Conservation (phyloP, 2,329 filamentous ascomycete genomes). For the Penicillium glabrum region DNA sequence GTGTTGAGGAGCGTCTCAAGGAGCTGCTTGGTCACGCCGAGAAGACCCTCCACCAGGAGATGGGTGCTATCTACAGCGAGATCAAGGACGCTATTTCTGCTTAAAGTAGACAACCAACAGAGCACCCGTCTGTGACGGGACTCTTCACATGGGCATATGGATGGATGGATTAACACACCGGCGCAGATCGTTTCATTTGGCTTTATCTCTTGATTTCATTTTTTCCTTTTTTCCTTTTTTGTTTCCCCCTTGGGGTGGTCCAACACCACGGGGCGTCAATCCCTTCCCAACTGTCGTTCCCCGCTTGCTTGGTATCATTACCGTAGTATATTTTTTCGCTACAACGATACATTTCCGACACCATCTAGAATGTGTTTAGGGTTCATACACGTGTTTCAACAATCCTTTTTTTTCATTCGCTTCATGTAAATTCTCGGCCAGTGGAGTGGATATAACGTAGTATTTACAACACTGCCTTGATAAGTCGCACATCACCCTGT, state of each 20-base stretch:
- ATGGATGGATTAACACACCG: conserved; percentile 28
- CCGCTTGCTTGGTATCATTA: conserved; percentile 23
- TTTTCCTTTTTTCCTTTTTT: background rate
- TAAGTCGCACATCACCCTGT: conserved; percentile 15
- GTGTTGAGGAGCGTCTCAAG: conserved; percentile 40
- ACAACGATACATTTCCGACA: conserved; percentile 20
- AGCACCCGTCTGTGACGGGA: conserved; percentile 21
- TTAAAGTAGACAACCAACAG: conserved; percentile 43
- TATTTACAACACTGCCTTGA: conserved; percentile 2
- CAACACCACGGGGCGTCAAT: conserved; percentile 18
- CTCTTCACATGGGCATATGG: conserved; percentile 20
- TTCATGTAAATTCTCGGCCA: background rate
- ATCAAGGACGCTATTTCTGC: conserved; percentile 40
- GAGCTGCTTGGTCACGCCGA: conserved; percentile 50
- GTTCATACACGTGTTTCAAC: background rate
- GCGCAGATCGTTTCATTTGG: conserved; percentile 27
- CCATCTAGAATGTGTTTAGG: conserved; percentile 25
- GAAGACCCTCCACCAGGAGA: conserved; percentile 41
- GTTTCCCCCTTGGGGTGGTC: conserved; percentile 8
- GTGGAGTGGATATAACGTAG: background rate
- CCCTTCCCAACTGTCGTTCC: conserved; percentile 22
- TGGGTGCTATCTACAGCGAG: conserved; percentile 50
- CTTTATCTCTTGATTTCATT: background rate
- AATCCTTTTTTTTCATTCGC: background rate
- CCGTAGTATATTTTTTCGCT: conserved; percentile 29